Evolutionary conservation across 306 rosid species (phyloP).

Genomic region (Trichosanthes cucumerina): DNA sequence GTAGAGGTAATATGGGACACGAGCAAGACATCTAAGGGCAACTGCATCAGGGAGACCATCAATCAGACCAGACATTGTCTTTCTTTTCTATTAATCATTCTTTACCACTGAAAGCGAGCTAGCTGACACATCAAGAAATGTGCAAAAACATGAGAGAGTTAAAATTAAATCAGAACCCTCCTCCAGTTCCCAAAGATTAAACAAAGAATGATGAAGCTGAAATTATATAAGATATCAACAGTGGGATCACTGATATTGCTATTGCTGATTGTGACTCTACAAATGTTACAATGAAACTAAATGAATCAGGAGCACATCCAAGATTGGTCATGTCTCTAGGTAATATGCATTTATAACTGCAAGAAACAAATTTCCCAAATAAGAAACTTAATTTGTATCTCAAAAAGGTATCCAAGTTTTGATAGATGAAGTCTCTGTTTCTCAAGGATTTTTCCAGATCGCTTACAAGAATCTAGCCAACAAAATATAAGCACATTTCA

Average conservation of each 20-base stretch:
- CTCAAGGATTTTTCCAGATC: not conserved
- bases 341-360: not conserved
- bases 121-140: slow-evolving; percentile 14
- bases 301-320: not conserved
- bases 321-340: not conserved
- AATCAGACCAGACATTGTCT: slow-evolving; percentile 71
- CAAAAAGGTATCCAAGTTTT: not conserved
- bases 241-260: not conserved
- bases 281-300: not conserved
- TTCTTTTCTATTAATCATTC: slow-evolving; percentile 11
- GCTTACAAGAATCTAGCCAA: not conserved
- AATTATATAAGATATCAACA: not conserved
- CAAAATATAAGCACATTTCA: not conserved
- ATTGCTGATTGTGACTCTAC: not conserved
- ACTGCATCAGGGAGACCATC: slow-evolving; percentile 93
- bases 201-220: not conserved
- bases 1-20: slow-evolving; percentile 78
- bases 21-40: slow-evolving; percentile 87
- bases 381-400: not conserved
- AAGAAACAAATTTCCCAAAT: not conserved
- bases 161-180: not conserved
- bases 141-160: not conserved
- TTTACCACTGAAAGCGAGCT: slow-evolving; percentile 13
- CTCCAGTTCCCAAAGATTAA: not conserved
- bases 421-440: not conserved